A percentile compares a stretch with the other conserved stretches of the same genome.
These are phyloP conservation scores for Niebla homalea DNA, from an alignment of 495 filamentous ascomycete genomes.

Conservation along the genomic window DNA sequence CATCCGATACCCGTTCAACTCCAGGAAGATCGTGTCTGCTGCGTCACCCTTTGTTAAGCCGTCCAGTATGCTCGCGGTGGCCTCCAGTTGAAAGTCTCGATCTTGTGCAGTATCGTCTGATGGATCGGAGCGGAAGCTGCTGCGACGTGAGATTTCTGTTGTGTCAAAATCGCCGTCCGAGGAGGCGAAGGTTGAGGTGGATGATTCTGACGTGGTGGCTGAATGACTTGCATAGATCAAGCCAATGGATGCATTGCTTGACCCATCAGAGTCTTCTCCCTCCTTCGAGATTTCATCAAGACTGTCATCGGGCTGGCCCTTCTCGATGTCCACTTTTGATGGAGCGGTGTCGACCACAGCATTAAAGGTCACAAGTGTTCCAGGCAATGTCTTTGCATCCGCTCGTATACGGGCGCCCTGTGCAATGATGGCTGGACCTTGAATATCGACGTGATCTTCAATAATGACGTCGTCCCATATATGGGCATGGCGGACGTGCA, in stretches of 20 bases:
- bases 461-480: constrained; percentile 81
- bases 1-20: constrained; percentile 81
- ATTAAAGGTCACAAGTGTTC: constrained; percentile 66
- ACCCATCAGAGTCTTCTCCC: constrained; percentile 37
- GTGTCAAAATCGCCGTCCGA: constrained; percentile 26
- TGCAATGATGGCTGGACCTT: constrained; percentile 65
- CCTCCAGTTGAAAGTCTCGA: constrained; percentile 72
- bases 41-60: constrained; percentile 59
- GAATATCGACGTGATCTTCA: constrained; percentile 48
- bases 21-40: constrained; percentile 75
- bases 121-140: constrained; percentile 38
- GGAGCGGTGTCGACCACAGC: constrained; percentile 54
- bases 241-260: constrained; percentile 33
- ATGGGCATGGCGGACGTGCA: constrained; percentile 64
- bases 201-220: constrained; percentile 59
- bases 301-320: constrained; percentile 41
- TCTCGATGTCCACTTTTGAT: constrained; percentile 36
- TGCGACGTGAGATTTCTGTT: constrained; percentile 29
- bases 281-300: constrained; percentile 36
- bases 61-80: constrained; percentile 69
- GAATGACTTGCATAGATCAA: constrained; percentile 56
- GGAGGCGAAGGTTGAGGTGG: constrained; percentile 60
- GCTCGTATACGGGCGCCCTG: constrained; percentile 56
- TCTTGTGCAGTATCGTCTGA: constrained; percentile 49
- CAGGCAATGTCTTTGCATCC: constrained; percentile 50